These are phyloP conservation scores for Pyracantha coccinea DNA, from an alignment of 331 rosid species.

Conservation along the genomic window DNA sequence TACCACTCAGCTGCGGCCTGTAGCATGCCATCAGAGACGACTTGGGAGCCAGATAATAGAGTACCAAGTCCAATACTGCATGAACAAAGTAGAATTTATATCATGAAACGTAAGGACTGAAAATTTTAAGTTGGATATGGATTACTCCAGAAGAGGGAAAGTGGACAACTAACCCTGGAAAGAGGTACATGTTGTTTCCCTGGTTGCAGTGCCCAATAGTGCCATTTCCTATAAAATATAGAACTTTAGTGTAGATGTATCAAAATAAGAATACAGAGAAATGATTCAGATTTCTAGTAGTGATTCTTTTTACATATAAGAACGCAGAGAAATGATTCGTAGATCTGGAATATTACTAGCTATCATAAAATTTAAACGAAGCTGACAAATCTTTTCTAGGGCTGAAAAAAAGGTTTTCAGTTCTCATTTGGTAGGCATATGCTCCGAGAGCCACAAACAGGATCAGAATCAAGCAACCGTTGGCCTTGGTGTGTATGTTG, in stretches of 20 bases:
- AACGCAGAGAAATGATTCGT: not conserved
- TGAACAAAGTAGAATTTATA: conserved; percentile 5
- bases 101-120: not conserved
- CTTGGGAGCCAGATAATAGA: conserved; percentile 78
- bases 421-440: too few relatives aligned
- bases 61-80: conserved; percentile 97
- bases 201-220: conserved; percentile 92
- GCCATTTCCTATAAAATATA: conserved; percentile 61
- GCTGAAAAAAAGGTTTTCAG: not conserved
- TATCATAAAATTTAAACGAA: not conserved
- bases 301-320: too few relatives aligned
- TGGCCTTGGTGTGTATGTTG: not conserved
- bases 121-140: conserved; percentile 1
- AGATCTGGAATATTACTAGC: not conserved
- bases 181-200: conserved; percentile 99
- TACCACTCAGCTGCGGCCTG: conserved; percentile 99
- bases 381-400: not conserved
- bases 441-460: not conserved
- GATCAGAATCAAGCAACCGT: not conserved
- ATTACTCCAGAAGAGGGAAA: not conserved
- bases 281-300: not conserved
- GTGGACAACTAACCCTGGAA: conserved; percentile 81
- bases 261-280: not conserved
- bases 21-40: conserved; percentile 90
- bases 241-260: not conserved